Percentiles rank a stretch among this genome's conserved stretches.
Evolutionary conservation across 306 rosid species (phyloP).

Genomic region (Ormosia emarginata): DNA sequence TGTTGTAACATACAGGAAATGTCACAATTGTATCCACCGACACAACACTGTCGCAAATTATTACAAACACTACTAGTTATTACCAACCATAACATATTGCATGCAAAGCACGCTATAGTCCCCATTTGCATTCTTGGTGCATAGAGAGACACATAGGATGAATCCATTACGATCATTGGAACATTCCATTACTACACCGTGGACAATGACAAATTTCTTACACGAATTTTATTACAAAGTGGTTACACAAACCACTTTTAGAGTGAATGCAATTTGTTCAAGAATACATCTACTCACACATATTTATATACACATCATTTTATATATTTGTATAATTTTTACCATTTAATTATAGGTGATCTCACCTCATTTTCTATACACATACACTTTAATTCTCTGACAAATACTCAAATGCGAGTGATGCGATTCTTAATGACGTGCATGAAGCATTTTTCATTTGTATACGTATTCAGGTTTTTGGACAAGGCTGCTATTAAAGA

Average conservation of each 20-base stretch:
- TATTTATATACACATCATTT: too few species aligned
- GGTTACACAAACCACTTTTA: background rate
- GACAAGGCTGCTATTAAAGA: slow-evolving; percentile 49
- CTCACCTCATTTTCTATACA: too few species aligned
- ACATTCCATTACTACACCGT: background rate
- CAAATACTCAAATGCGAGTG: too few species aligned
- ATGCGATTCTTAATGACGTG: too few species aligned
- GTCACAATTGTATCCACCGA: slow-evolving; percentile 27
- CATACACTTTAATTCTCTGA: too few species aligned
- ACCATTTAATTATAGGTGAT: too few species aligned
- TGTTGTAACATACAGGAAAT: background rate
- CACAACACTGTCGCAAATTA: background rate
- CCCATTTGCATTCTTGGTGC: background rate
- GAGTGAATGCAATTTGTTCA: background rate
- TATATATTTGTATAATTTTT: too few species aligned
- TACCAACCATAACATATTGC: background rate
- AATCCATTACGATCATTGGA: background rate
- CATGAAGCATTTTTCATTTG: too few species aligned
- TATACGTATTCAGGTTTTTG: slow-evolving; percentile 31
- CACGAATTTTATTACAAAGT: background rate
- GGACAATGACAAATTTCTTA: background rate
- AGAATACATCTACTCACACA: too few species aligned
- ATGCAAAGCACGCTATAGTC: background rate
- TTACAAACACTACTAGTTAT: slow-evolving; percentile 7
- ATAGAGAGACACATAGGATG: background rate